A percentile compares a stretch with the other conserved stretches of the same genome.
Conservation (phyloP, 257 asterid species). For the Schizonepeta tenuifolia region DNA sequence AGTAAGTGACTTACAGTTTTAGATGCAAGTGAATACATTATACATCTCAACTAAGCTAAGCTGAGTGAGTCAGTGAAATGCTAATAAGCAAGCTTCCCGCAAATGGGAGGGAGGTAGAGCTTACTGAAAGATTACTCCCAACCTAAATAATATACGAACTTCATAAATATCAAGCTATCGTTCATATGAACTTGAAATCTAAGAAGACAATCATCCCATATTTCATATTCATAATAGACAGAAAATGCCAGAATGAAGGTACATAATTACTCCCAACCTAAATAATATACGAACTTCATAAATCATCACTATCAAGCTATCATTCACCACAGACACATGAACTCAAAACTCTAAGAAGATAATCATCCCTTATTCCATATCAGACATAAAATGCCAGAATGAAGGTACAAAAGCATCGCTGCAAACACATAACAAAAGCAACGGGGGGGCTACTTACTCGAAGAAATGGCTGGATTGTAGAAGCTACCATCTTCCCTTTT, state of each 20-base stretch:
- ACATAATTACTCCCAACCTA: too few species aligned
- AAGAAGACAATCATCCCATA: too few species aligned
- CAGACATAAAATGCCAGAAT: neutral
- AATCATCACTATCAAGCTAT: neutral
- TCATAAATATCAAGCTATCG: too few species aligned
- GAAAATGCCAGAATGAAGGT: too few species aligned
- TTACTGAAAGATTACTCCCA: neutral
- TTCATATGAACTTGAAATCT: too few species aligned
- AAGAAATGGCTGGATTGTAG: conserved; percentile 72
- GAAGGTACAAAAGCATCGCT: neutral
- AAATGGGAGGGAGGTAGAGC: neutral
- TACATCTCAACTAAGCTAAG: too few species aligned
- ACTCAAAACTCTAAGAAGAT: conserved; percentile 11
- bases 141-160: neutral
- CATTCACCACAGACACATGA: conserved; percentile 11
- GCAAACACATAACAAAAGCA: neutral
- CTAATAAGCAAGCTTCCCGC: neutral
- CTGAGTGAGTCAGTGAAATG: too few species aligned
- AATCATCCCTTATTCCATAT: neutral
- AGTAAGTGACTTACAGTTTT: too few species aligned
- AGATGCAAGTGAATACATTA: too few species aligned
- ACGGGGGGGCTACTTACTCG: conserved; percentile 54
- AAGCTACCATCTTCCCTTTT: conserved; percentile 83
- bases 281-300: neutral
- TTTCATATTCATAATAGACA: too few species aligned